These are phyloP conservation scores for Brettanomyces bruxellensis DNA, from an alignment of 805 yeast species.

Conservation along the genomic window DNA sequence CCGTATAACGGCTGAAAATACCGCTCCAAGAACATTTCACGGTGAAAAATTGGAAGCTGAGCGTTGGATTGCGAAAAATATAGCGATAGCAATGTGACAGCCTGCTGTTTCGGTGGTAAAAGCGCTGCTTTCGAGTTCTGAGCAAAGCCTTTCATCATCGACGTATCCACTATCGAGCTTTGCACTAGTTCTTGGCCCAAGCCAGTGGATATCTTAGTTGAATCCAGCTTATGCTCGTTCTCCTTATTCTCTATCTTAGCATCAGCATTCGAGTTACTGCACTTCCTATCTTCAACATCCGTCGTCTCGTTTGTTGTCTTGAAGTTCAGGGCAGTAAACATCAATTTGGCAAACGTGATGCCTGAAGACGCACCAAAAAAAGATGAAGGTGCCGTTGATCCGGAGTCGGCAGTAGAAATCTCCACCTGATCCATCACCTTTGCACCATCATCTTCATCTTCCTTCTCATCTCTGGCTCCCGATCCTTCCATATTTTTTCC, in stretches of 20 bases:
- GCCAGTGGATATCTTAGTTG: neutral
- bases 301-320: constrained; percentile 16
- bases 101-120: constrained; percentile 63
- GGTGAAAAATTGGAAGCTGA: constrained; percentile 75
- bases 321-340: constrained; percentile 70
- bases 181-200: neutral
- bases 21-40: constrained; percentile 60
- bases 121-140: constrained; percentile 30
- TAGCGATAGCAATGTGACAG: constrained; percentile 52
- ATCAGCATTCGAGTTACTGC: neutral
- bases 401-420: constrained; percentile 21
- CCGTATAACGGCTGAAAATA: constrained; percentile 82
- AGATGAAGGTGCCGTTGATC: constrained; percentile 23
- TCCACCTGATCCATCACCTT: constrained; percentile 18
- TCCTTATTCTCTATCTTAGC: neutral
- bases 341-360: constrained; percentile 65
- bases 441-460: neutral
- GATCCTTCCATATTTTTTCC: neutral
- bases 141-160: constrained; percentile 16
- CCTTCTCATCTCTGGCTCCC: neutral
- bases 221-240: neutral
- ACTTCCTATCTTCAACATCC: neutral
- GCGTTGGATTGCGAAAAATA: constrained; percentile 77
- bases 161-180: constrained; percentile 19
- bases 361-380: constrained; percentile 48